phyloP scores from a whole-genome alignment of 495 filamentous ascomycete species.

The Podospora pseudocomata region DNA sequence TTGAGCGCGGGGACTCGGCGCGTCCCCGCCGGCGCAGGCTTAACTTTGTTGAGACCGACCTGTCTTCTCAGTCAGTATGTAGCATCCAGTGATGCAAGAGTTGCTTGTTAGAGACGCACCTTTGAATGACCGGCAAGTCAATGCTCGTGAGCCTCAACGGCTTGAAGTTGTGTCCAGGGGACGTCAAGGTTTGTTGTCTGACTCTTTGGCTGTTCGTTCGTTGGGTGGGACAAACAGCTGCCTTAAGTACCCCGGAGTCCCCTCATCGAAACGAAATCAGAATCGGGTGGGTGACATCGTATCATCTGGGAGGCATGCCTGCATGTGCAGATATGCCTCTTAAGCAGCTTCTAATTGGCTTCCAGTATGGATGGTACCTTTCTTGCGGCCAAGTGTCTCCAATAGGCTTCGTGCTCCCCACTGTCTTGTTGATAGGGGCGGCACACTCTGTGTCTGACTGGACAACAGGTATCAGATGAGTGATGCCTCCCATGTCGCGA shows the following conservation, averaged over 20 bases:
- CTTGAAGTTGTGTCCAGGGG: neutral
- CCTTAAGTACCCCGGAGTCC: neutral
- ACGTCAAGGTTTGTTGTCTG: neutral
- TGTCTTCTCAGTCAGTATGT: too few species aligned
- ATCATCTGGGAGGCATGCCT: neutral
- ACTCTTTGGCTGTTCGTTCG: neutral
- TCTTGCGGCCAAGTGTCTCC: neutral
- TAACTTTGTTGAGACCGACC: neutral
- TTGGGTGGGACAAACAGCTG: neutral
- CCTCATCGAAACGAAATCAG: too few species aligned
- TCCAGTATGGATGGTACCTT: neutral
- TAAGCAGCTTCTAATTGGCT: neutral
- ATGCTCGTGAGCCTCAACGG: neutral
- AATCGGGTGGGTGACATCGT: neutral
- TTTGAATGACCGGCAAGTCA: neutral
- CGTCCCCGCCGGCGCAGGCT: constrained; percentile 13
- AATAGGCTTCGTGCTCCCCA: neutral
- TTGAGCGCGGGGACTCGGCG: constrained; percentile 1
- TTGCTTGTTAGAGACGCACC: constrained; percentile 3
- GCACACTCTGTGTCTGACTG: neutral
- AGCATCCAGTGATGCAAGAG: too few species aligned
- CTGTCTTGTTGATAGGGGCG: neutral
- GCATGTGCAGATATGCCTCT: neutral
- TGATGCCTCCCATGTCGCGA: neutral
- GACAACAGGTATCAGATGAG: neutral